Base-by-base conservation (phyloP, 2,329 filamentous ascomycete species). In the Zymoseptoria pseudotritici region DNA sequence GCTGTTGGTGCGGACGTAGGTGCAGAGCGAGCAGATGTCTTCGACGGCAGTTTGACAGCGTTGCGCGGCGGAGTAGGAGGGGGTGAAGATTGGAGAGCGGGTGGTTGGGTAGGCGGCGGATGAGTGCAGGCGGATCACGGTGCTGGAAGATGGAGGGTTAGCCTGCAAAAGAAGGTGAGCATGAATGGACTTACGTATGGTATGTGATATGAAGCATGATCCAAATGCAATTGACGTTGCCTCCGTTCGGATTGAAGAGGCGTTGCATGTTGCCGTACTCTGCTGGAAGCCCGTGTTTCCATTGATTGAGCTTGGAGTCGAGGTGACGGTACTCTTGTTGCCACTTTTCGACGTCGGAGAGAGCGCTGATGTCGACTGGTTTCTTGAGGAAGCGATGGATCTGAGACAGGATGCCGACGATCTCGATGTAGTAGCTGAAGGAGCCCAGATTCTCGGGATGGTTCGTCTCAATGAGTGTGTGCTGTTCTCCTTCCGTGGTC, bases 91-190 rank as follows among this genome's bases (percentile, higher is more conserved):
- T 11, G 88, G 87, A 1, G 90, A 96, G 31, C 90, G 83, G 3
- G 90, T 94, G 4, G 91, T 95, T 3, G 92, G 92, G 73, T 96
- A 97, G 1, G 91, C 92, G 5, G 92, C 91, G 1, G 91, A 96
- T 0, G 91, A 96, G 76, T 96, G 91, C 22, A 96, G 81, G 42
- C 92, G 86, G 67, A 97, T 96, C 8, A 96, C 86, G 53, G 91
- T 89, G 0, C 82, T 85, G 64, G 20, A 17, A 53, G 2, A n/a
- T 17, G 50, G 21, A 20, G 2, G 36, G 46, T 26, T 8, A 20
- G 10, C 31, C 26, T 29, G n/a, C 13, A 55, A 50, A 54, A 24
- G 57, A 21, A 22, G 51, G 51, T 19, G 24, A 19, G 11, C 11
- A 51, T 36, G 49, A 21, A 49, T 17, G 50, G 11, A 77, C 82